Conservation (phyloP, 371 early-diverging fungal genomes). For the Lichtheimia hyalospora region DNA sequence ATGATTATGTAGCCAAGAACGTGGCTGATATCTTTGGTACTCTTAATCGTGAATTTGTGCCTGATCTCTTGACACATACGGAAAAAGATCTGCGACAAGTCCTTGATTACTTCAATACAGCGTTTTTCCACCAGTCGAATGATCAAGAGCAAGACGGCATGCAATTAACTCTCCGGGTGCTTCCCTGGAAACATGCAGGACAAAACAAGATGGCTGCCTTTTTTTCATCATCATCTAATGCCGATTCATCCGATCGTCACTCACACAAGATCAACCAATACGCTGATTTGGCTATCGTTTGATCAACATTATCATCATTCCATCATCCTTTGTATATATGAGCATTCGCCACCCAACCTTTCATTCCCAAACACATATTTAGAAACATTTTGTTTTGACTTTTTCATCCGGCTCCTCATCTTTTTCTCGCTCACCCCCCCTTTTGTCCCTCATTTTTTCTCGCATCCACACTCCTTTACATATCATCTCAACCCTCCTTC, state of each 20-base stretch:
- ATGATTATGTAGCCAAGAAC: constrained; percentile 24
- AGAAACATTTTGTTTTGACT: neutral
- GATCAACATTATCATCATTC: too few relatives aligned
- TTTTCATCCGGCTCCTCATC: neutral
- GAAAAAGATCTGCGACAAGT: constrained; percentile 32
- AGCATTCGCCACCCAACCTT: too few relatives aligned
- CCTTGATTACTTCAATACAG: constrained; percentile 37
- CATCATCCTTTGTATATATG: too few relatives aligned
- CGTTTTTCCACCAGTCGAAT: constrained; percentile 15
- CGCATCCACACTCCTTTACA: neutral
- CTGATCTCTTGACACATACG: constrained; percentile 34
- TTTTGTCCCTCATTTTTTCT: neutral
- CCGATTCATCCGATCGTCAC: neutral
- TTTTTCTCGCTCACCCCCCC: neutral
- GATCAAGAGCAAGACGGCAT: constrained; percentile 11
- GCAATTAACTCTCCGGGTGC: constrained; percentile 28
- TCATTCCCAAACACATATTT: neutral
- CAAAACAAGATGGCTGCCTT: neutral
- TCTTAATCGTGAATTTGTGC: constrained; percentile 27
- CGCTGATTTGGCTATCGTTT: neutral
- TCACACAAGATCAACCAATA: neutral
- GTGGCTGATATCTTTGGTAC: constrained; percentile 26
- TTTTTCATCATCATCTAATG: neutral
- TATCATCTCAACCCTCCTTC: neutral
- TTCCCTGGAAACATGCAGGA: constrained; percentile 25